A percentile compares a stretch with the other conserved stretches of the same genome.
Evolutionary conservation across 176 grass and related monocot species (phyloP).

Genomic region (Triticum urartu): DNA sequence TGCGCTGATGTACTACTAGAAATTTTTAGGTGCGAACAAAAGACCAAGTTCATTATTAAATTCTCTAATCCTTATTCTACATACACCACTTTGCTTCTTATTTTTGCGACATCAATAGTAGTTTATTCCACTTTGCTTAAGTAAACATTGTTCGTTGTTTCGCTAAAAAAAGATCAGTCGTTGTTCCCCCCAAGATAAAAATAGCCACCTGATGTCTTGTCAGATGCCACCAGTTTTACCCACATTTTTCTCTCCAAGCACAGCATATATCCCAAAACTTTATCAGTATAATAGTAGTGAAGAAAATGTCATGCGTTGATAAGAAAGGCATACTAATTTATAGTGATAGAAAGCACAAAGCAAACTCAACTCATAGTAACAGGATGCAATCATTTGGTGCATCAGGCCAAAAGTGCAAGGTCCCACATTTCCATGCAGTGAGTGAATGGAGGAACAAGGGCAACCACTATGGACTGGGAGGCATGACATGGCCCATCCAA

Average conservation of each 20-base stretch:
- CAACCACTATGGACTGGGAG: neutral
- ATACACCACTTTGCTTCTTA: neutral
- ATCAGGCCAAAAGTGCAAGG: slow-evolving; percentile 22
- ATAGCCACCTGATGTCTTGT: neutral
- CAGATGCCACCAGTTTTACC: slow-evolving; percentile 16
- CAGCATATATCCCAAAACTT: neutral
- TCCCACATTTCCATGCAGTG: neutral
- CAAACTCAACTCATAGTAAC: too few species aligned
- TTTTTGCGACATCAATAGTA: too few species aligned
- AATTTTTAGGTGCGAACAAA: neutral
- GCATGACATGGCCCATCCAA: slow-evolving; percentile 34
- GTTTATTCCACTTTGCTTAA: neutral
- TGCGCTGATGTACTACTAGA: too few species aligned
- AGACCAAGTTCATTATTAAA: neutral
- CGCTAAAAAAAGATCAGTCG: neutral
- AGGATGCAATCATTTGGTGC: slow-evolving; percentile 32
- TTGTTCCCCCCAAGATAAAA: neutral
- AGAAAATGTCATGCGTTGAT: neutral
- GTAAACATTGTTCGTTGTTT: neutral
- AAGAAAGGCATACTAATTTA: neutral
- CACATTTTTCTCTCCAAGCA: neutral
- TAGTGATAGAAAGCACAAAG: neutral
- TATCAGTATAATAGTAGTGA: neutral
- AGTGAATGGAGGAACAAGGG: slow-evolving; percentile 1
- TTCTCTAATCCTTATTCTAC: neutral